These are phyloP conservation scores for Solanum infundibuliforme DNA, from an alignment of 257 asterid genomes.

Conservation along the genomic window DNA sequence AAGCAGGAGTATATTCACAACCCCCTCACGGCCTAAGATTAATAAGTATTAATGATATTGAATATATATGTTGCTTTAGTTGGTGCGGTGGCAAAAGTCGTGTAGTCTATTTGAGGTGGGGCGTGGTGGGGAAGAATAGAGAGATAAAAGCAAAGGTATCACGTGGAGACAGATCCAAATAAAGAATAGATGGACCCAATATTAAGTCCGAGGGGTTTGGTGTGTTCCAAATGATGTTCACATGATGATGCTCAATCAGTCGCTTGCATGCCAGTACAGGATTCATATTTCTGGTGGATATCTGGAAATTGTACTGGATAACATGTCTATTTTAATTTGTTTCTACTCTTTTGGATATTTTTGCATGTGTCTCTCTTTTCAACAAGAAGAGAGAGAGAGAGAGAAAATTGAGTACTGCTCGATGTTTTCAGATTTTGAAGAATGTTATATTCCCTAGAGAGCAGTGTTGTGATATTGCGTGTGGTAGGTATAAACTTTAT, in stretches of 20 bases:
- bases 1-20: too few relatives aligned
- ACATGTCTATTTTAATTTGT: constrained; percentile 5
- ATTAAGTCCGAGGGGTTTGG: neutral
- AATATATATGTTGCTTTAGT: neutral
- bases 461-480: neutral
- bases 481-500: neutral
- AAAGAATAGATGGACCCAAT: constrained; percentile 15
- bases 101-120: constrained; percentile 22
- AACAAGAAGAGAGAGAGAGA: neutral
- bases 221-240: constrained; percentile 16
- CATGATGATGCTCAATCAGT: constrained; percentile 30
- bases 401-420: neutral
- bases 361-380: neutral
- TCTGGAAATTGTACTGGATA: constrained; percentile 19
- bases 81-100: neutral
- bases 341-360: neutral
- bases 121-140: neutral
- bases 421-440: neutral
- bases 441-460: constrained; percentile 6
- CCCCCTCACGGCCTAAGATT: too few relatives aligned
- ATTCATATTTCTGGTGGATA: constrained; percentile 19
- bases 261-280: constrained; percentile 48
- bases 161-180: constrained; percentile 28
- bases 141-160: constrained; percentile 11
- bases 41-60: too few relatives aligned